Evolutionary conservation across 164 flowering plant species (phyloP).

Genomic region (Magnolia sinica): DNA sequence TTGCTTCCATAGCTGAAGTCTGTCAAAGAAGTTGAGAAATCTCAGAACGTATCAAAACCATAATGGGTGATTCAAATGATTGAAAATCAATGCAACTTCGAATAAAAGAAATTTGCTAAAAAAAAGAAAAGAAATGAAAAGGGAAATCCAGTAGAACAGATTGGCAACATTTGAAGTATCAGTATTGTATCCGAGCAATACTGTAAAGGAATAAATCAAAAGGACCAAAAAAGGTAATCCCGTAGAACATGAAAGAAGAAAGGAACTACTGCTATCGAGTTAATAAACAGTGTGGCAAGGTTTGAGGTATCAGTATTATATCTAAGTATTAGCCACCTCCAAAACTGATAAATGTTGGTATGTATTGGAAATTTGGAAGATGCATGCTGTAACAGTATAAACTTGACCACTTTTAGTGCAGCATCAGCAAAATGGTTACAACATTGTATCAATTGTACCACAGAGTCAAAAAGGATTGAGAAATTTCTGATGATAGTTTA

Average conservation of each 20-base stretch:
- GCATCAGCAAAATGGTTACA: too few species aligned
- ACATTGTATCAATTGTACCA: too few species aligned
- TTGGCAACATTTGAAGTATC: not conserved
- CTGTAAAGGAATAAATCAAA: not conserved
- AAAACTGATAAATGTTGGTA: too few species aligned
- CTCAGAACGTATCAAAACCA: not conserved
- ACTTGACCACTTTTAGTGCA: too few species aligned
- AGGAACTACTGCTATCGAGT: too few species aligned
- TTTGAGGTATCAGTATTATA: not conserved
- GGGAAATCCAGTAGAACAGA: not conserved
- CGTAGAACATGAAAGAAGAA: not conserved
- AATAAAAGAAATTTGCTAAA: not conserved
- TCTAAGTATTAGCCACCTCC: not conserved
- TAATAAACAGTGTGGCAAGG: not conserved
- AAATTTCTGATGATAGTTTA: too few species aligned
- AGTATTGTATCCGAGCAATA: not conserved
- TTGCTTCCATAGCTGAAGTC: conserved; percentile 60
- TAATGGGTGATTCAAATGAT: not conserved
- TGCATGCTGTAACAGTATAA: too few species aligned
- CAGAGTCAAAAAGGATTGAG: too few species aligned
- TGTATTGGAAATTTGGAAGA: too few species aligned
- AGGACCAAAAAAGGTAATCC: not conserved
- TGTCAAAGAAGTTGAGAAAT: conserved; percentile 21
- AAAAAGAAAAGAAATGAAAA: not conserved
- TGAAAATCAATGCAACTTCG: not conserved